Conservation (phyloP, 2,329 filamentous ascomycete genomes). For the Geosmithia flava region DNA sequence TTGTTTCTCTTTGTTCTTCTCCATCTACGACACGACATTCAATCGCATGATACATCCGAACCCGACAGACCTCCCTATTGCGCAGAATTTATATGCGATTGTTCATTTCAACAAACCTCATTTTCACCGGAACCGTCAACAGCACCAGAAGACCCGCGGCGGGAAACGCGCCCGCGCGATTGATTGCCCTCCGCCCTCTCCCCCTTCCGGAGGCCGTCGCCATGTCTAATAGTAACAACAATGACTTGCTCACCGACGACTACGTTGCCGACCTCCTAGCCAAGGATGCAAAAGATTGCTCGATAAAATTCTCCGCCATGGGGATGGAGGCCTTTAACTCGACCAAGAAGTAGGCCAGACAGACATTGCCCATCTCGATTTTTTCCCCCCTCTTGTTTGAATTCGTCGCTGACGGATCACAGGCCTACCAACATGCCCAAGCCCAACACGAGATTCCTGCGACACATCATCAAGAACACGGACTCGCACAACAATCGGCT, state of each 20-base stretch:
- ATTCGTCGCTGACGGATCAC: neutral
- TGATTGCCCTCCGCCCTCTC: no score
- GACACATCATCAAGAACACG: slow-evolving; percentile 78
- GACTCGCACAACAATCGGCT: slow-evolving; percentile 82
- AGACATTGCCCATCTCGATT: neutral
- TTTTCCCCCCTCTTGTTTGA: neutral
- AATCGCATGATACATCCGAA: no score
- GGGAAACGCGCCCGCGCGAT: no score
- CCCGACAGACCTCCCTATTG: no score
- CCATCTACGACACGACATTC: no score
- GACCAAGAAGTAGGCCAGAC: slow-evolving; percentile 26
- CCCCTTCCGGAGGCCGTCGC: no score
- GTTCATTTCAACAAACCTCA: no score
- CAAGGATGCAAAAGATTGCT: slow-evolving; percentile 65
- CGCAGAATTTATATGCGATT: no score
- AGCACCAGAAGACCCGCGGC: no score
- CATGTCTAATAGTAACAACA: slow-evolving; percentile 24
- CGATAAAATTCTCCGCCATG: slow-evolving; percentile 60
- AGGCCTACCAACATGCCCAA: slow-evolving; percentile 62
- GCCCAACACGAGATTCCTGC: slow-evolving; percentile 83
- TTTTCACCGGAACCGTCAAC: no score
- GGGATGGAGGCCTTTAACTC: slow-evolving; percentile 54
- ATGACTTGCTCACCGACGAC: slow-evolving; percentile 55
- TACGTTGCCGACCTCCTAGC: slow-evolving; percentile 71
- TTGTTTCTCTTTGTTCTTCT: no score